Evolutionary conservation across 1,139 yeast species (phyloP).

Genomic region (Taphrina pruni): DNA sequence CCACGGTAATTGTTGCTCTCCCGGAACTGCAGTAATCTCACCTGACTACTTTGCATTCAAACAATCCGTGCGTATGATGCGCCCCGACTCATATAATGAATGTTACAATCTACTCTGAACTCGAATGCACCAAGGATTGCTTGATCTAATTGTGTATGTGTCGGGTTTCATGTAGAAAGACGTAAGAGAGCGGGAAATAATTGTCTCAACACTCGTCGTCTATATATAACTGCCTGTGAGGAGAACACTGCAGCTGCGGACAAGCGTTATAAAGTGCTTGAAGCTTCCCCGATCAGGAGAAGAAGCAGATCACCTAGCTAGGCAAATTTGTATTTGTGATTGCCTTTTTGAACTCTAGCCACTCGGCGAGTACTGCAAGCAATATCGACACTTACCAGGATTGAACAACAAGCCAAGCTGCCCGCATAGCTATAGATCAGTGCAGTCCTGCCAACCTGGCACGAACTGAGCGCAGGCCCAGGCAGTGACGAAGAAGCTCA

Average conservation of each 20-base stretch:
- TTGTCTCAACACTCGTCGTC: not conserved
- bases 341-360: too few species aligned
- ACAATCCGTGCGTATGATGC: not conserved
- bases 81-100: not conserved
- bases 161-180: not conserved
- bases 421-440: too few species aligned
- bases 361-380: too few species aligned
- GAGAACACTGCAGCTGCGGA: too few species aligned
- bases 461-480: too few species aligned
- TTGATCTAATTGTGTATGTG: not conserved
- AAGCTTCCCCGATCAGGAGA: not conserved
- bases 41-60: not conserved
- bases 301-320: not conserved
- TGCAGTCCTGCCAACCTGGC: too few species aligned
- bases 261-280: not conserved
- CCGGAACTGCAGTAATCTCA: too few species aligned
- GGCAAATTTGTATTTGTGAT: not conserved
- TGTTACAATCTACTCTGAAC: not conserved
- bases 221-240: not conserved
- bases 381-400: too few species aligned
- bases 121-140: not conserved
- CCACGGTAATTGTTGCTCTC: too few species aligned
- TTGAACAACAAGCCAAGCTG: too few species aligned
- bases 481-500: too few species aligned
- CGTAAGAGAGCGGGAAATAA: not conserved